Percentiles rank a stretch among this genome's conserved stretches.
phyloP scores from a whole-genome alignment of 129 eudicot species.

The Artemisia tridentata region DNA sequence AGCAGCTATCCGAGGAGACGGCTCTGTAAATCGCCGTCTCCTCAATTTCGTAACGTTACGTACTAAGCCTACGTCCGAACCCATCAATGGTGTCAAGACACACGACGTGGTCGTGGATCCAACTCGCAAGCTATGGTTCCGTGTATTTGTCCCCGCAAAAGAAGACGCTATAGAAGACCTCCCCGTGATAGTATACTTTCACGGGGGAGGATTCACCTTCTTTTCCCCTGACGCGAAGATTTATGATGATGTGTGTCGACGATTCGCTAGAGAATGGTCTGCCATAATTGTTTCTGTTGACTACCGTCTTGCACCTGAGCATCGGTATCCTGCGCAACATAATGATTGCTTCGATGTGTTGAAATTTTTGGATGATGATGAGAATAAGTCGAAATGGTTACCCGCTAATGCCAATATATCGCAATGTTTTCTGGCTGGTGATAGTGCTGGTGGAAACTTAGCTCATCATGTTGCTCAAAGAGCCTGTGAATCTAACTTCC shows the following conservation, averaged over 20 bases:
- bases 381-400: background rate
- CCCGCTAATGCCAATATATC: background rate
- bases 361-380: background rate
- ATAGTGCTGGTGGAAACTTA: conserved; percentile 8
- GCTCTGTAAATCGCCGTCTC: conserved; percentile 5
- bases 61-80: background rate
- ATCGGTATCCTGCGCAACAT: conserved; percentile 9
- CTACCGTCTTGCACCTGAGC: conserved; percentile 9
- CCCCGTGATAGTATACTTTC: background rate
- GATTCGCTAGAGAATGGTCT: background rate
- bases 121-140: background rate
- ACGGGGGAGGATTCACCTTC: conserved; percentile 3
- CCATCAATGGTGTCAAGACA: background rate
- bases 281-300: background rate
- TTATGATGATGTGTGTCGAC: background rate
- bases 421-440: background rate
- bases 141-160: background rate
- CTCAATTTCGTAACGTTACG: background rate
- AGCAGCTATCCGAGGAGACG: background rate
- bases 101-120: background rate
- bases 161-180: background rate
- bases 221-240: background rate
- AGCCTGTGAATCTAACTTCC: background rate
- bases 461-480: conserved; percentile 18
- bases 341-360: conserved; percentile 12